Percentiles rank a stretch among this genome's conserved stretches.
These are phyloP conservation scores for Reticulomyxa filosa DNA, from an alignment of 78 protist species.

Conservation along the genomic window DNA sequence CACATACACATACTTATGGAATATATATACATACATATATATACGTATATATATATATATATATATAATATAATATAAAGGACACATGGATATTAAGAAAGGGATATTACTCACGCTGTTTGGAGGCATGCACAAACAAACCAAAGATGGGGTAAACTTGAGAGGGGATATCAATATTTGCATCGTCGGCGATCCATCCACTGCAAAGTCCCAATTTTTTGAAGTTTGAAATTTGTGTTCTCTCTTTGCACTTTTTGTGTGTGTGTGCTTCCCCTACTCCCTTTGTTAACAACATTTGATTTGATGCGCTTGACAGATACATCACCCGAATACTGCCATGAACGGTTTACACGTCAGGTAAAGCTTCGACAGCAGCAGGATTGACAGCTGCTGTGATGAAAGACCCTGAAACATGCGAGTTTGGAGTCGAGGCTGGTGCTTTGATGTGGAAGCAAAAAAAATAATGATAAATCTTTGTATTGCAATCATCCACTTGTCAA, in stretches of 20 bases:
- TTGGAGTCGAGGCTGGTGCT: conserved; percentile 97
- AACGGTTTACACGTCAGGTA: conserved; percentile 81
- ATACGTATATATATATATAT: too few relatives aligned
- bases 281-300: too few relatives aligned
- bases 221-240: conserved; percentile 43
- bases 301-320: conserved; percentile 21
- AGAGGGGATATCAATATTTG: conserved; percentile 90
- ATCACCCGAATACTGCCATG: conserved; percentile 74
- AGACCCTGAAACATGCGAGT: conserved; percentile 92
- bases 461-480: too few relatives aligned
- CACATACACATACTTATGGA: too few relatives aligned
- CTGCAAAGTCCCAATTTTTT: conserved; percentile 90
- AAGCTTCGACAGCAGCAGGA: conserved; percentile 43
- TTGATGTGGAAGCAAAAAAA: too few relatives aligned
- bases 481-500: too few relatives aligned
- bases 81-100: conserved; percentile 63
- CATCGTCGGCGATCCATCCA: conserved; percentile 95
- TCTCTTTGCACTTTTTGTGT: too few relatives aligned
- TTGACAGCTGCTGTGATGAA: conserved; percentile 83
- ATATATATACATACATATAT: too few relatives aligned
- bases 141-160: conserved; percentile 34
- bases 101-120: conserved; percentile 82
- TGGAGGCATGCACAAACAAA: conserved; percentile 90
- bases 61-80: background rate
- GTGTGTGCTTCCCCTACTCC: too few relatives aligned